phyloP scores from a whole-genome alignment of 495 filamentous ascomycete species.

The Aspergillus biplanus region DNA sequence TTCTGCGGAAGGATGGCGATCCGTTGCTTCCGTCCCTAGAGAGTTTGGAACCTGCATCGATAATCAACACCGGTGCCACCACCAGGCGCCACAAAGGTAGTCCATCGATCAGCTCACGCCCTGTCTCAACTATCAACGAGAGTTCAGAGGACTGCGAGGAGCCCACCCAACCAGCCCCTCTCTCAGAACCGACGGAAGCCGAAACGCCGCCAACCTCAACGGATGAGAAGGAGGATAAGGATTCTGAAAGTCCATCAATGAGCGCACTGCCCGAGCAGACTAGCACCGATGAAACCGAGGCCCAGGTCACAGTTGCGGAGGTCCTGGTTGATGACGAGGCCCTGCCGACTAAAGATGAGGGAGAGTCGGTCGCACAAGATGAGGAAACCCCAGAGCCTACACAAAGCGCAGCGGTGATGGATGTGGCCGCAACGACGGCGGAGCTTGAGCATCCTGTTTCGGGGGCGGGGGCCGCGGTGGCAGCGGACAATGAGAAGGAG shows the following conservation, averaged over 20 bases:
- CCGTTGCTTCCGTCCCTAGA: slow-evolving; percentile 27
- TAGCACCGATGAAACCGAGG: slow-evolving; percentile 15
- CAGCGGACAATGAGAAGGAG: slow-evolving; percentile 4
- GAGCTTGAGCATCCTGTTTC: background rate
- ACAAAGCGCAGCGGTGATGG: background rate
- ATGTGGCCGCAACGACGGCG: background rate
- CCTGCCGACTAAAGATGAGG: slow-evolving; percentile 7
- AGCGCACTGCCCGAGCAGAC: slow-evolving; percentile 1
- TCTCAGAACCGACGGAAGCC: slow-evolving; percentile 7
- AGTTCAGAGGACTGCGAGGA: slow-evolving; percentile 66
- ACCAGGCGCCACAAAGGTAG: slow-evolving; percentile 74
- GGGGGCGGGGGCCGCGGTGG: slow-evolving; percentile 8
- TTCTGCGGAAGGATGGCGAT: slow-evolving; percentile 43
- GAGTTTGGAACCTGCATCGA: slow-evolving; percentile 39
- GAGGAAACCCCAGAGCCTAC: background rate
- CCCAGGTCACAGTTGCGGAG: slow-evolving; percentile 29
- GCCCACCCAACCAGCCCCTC: background rate
- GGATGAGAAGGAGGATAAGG: background rate
- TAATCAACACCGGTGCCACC: slow-evolving; percentile 61
- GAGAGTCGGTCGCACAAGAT: background rate
- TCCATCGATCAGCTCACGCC: slow-evolving; percentile 71
- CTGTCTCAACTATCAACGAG: slow-evolving; percentile 70
- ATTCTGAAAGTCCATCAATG: background rate
- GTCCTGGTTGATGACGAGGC: slow-evolving; percentile 21
- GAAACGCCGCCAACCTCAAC: slow-evolving; percentile 19